Evolutionary conservation across 805 yeast species (phyloP).

Genomic region (Suhomyces emberorum): DNA sequence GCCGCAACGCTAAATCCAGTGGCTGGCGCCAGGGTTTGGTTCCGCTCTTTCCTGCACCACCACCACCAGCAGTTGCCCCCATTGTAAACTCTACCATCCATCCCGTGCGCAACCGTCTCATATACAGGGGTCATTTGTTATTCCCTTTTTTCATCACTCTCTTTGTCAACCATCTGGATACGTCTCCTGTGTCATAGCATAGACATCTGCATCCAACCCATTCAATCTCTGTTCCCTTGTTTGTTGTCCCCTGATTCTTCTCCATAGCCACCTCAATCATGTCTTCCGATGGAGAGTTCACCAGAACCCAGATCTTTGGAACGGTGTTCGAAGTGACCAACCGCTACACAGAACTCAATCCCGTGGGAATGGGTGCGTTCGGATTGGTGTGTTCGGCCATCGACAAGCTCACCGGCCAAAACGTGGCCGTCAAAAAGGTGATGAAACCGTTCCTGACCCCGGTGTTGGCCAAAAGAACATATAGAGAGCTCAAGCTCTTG

Average conservation of each 20-base stretch:
- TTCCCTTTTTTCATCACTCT: background rate
- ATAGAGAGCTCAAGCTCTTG: constrained; percentile 88
- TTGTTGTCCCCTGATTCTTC: too few species aligned
- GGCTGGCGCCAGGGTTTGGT: too few species aligned
- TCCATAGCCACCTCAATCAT: constrained; percentile 14
- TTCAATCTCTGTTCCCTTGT: too few species aligned
- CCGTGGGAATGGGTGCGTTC: constrained; percentile 99
- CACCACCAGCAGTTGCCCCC: too few species aligned
- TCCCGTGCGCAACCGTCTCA: too few species aligned
- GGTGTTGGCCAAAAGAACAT: constrained; percentile 93
- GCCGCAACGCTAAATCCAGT: too few species aligned
- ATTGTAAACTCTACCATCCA: too few species aligned
- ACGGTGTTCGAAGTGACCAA: constrained; percentile 92
- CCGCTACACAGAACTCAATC: constrained; percentile 86
- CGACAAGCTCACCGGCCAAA: constrained; percentile 85
- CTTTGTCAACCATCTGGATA: too few species aligned
- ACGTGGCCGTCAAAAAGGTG: constrained; percentile 95
- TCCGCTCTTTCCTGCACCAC: too few species aligned
- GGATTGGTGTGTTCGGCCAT: constrained; percentile 96
- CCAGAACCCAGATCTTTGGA: constrained; percentile 89
- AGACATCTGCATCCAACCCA: too few species aligned
- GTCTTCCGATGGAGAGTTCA: constrained; percentile 46
- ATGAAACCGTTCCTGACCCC: constrained; percentile 97
- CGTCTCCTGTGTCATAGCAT: too few species aligned
- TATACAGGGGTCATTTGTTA: background rate